Conservation (phyloP, 2,329 filamentous ascomycete species). For the Sclerotinia subarctica region DNA sequence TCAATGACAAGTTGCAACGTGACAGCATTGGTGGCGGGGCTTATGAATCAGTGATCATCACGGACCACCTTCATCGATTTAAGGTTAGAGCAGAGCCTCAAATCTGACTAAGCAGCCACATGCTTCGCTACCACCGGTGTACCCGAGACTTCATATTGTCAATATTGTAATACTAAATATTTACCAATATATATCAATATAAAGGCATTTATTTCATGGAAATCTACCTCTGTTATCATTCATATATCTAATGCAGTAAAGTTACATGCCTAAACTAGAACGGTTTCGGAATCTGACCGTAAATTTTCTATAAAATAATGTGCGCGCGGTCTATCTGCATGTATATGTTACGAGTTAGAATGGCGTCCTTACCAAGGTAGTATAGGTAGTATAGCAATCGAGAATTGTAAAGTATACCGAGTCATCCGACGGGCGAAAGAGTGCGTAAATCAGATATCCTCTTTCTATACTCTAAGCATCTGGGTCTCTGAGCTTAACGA, state of each 20-base stretch:
- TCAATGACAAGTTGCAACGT: background rate
- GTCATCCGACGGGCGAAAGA: too few species aligned
- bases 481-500: too few species aligned
- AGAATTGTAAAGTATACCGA: too few species aligned
- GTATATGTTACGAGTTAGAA: too few species aligned
- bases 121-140: background rate
- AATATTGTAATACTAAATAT: background rate
- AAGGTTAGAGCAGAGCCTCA: background rate
- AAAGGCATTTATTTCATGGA: background rate
- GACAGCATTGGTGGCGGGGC: background rate
- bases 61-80: background rate
- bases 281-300: background rate
- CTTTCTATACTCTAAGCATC: too few species aligned
- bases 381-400: too few species aligned
- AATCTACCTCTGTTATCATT: background rate
- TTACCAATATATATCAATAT: background rate
- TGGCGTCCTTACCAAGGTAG: too few species aligned
- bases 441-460: too few species aligned
- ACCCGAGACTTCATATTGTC: background rate
- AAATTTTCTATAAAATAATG: too few species aligned
- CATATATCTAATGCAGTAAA: background rate
- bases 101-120: background rate
- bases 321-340: too few species aligned
- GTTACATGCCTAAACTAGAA: background rate
- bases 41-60: background rate